Conservation (phyloP, 345 rosid genomes). For the Lagerstroemia speciosa region DNA sequence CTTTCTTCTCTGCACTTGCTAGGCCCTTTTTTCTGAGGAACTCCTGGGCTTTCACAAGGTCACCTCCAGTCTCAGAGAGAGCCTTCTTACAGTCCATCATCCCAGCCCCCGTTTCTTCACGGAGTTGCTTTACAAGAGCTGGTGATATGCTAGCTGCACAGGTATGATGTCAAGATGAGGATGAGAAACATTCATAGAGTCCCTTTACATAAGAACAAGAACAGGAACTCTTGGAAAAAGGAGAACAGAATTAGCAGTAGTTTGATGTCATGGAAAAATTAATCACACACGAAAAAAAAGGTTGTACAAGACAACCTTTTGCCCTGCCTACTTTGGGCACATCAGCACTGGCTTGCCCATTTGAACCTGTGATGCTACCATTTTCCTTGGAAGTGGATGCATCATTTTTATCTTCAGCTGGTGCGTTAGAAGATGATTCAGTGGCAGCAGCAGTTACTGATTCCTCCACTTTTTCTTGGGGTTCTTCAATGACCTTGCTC, state of each 20-base stretch:
- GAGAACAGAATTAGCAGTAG: neutral
- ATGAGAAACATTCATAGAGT: neutral
- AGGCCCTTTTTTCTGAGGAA: conserved; percentile 89
- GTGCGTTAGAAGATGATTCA: conserved; percentile 21
- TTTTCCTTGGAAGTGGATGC: conserved; percentile 15
- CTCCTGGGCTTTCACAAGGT: conserved; percentile 80
- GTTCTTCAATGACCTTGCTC: conserved; percentile 29
- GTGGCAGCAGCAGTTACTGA: conserved; percentile 30
- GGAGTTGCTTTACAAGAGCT: conserved; percentile 85
- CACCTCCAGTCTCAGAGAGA: conserved; percentile 71
- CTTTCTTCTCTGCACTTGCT: conserved; percentile 92
- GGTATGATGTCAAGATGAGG: neutral
- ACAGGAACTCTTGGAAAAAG: neutral
- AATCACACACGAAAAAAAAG: neutral
- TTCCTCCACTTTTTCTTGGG: conserved; percentile 26
- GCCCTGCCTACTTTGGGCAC: conserved; percentile 17
- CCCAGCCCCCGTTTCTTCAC: conserved; percentile 97
- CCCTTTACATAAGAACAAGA: neutral
- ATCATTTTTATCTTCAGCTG: conserved; percentile 17
- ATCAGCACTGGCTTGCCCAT: conserved; percentile 17
- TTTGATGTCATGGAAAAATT: neutral
- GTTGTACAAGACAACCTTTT: conserved; percentile 27
- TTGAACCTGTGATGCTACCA: conserved; percentile 23
- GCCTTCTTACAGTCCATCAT: conserved; percentile 99
- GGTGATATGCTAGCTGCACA: conserved; percentile 56